Conservation (phyloP, 768 basidiomycete genomes). For the Albatrellus ellisii region DNA sequence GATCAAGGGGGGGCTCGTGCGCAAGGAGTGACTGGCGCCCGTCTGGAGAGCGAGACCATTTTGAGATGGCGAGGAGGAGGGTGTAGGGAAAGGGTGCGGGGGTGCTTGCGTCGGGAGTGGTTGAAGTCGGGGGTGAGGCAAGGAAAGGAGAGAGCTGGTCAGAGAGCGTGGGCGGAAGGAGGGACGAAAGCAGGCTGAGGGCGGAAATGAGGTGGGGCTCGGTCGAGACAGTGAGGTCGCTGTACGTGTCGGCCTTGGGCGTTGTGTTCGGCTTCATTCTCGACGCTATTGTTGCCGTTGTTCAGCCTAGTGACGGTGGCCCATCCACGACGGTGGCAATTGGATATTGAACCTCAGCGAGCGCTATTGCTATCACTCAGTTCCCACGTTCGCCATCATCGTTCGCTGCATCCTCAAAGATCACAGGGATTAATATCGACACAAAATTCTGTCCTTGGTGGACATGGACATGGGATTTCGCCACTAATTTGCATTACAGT, state of each 20-base stretch:
- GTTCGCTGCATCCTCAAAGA: too few relatives aligned
- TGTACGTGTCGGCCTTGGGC: conserved; percentile 5
- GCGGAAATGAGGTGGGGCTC: conserved; percentile 45
- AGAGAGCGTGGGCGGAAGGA: conserved; percentile 34
- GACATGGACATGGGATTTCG: too few relatives aligned
- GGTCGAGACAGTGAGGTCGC: conserved; percentile 49
- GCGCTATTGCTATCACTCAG: too few relatives aligned
- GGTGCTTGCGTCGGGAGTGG: background rate
- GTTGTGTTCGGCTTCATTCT: too few relatives aligned
- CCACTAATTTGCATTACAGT: too few relatives aligned
- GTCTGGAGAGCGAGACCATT: conserved; percentile 49
- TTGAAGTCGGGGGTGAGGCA: background rate
- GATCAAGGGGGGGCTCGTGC: conserved; percentile 33
- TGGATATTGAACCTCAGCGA: too few relatives aligned
- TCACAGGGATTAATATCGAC: too few relatives aligned
- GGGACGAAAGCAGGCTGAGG: conserved; percentile 30
- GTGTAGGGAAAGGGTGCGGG: conserved; percentile 50
- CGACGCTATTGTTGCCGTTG: too few relatives aligned
- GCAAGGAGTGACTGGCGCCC: conserved; percentile 26
- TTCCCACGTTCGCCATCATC: too few relatives aligned
- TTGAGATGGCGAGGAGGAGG: conserved; percentile 43
- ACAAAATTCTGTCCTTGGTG: too few relatives aligned
- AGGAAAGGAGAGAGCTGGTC: conserved; percentile 29
- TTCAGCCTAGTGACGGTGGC: too few relatives aligned
- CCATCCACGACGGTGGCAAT: too few relatives aligned